Evolutionary conservation across 2,329 filamentous ascomycete genomes (phyloP).

Genomic region (Penicillium brasilianum): DNA sequence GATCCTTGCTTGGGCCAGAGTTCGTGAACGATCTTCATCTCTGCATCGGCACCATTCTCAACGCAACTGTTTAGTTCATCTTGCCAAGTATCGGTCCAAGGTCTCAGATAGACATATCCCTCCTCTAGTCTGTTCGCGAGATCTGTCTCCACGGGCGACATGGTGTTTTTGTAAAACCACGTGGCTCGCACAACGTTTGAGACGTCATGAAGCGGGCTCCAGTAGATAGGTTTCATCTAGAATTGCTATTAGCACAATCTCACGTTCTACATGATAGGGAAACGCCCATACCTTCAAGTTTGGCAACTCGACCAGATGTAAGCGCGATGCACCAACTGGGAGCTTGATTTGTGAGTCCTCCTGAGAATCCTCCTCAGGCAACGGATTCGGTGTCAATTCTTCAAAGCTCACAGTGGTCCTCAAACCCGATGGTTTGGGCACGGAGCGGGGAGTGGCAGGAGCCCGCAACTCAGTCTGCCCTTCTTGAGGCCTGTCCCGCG

Average conservation of each 20-base stretch:
- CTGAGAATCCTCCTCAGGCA: conserved; percentile 31
- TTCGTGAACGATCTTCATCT: conserved; percentile 85
- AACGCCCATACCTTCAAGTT: conserved; percentile 57
- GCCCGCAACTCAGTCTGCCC: conserved; percentile 26
- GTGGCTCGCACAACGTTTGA: conserved; percentile 82
- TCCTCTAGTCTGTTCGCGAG: conserved; percentile 91
- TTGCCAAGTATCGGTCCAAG: conserved; percentile 90
- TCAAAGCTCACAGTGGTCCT: conserved; percentile 34
- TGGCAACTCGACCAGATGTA: conserved; percentile 87
- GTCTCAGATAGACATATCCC: conserved; percentile 84
- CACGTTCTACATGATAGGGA: background rate
- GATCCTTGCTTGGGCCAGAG: conserved; percentile 72
- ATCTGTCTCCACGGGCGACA: conserved; percentile 82
- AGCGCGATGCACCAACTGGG: conserved; percentile 83
- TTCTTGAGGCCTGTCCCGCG: conserved; percentile 31
- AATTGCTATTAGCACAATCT: conserved; percentile 8
- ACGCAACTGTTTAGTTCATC: conserved; percentile 90
- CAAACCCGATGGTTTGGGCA: conserved; percentile 36
- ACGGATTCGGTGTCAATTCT: conserved; percentile 22
- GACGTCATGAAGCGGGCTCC: conserved; percentile 91
- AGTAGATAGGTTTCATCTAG: conserved; percentile 96
- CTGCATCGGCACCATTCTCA: conserved; percentile 84
- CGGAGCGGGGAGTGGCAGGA: conserved; percentile 20
- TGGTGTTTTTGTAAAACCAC: conserved; percentile 97
- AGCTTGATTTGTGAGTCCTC: conserved; percentile 60